A percentile compares a stretch with the other conserved stretches of the same genome.
Evolutionary conservation across 257 asterid species (phyloP).

Genomic region (Jacaranda mimosifolia): DNA sequence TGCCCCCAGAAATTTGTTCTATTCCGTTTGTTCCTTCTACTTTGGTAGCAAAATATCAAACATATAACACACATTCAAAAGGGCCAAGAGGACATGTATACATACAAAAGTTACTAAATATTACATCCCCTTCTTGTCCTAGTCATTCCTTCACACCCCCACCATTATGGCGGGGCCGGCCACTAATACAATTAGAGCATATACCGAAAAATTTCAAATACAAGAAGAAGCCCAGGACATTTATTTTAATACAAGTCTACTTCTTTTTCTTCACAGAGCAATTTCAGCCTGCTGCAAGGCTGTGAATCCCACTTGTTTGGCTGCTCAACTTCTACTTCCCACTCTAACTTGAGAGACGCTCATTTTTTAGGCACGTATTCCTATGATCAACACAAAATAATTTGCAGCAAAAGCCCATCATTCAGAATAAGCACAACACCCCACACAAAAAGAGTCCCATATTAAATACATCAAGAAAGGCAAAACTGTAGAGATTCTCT

Average conservation of each 20-base stretch:
- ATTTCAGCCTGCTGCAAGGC: conserved; percentile 47
- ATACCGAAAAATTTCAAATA: too few species aligned
- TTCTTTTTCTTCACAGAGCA: conserved; percentile 34
- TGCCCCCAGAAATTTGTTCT: conserved; percentile 44
- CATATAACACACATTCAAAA: too few species aligned
- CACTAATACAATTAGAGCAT: too few species aligned
- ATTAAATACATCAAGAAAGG: conserved; percentile 21
- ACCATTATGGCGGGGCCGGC: too few species aligned
- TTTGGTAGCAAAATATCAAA: neutral
- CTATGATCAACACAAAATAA: conserved; percentile 36
- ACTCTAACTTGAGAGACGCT: conserved; percentile 53
- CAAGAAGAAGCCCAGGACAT: too few species aligned
- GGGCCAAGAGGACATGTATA: neutral
- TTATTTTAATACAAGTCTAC: too few species aligned
- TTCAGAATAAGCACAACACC: neutral
- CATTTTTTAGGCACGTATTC: conserved; percentile 62
- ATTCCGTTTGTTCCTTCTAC: conserved; percentile 45
- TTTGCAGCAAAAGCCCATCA: neutral
- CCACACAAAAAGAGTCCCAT: neutral
- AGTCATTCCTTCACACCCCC: too few species aligned
- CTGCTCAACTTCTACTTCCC: conserved; percentile 46
- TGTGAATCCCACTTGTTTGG: conserved; percentile 45
- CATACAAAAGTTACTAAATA: conserved; percentile 34
- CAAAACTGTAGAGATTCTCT: conserved; percentile 38
- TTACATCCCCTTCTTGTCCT: neutral